A percentile compares a stretch with the other conserved stretches of the same genome.
phyloP scores from a whole-genome alignment of 441 rosid species.

The Erysimum pusillum region DNA sequence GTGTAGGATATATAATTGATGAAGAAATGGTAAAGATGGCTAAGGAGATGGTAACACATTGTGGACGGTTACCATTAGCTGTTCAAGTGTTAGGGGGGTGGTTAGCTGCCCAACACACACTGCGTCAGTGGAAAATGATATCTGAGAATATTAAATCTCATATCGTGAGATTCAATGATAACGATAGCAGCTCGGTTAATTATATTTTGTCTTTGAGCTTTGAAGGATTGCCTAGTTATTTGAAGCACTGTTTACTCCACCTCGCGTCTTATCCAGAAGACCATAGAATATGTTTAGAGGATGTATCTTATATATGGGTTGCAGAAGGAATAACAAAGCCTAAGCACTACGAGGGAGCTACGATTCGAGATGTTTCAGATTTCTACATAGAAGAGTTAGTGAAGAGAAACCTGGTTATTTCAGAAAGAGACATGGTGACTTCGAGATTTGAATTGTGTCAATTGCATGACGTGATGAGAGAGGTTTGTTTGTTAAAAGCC shows the following conservation, averaged over 20 bases:
- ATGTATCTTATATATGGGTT: constrained; percentile 34
- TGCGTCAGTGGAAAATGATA: not conserved
- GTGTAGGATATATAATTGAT: not conserved
- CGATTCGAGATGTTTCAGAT: constrained; percentile 37
- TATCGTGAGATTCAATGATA: not conserved
- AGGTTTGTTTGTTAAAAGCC: constrained; percentile 43
- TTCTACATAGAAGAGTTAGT: constrained; percentile 37
- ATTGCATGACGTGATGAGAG: constrained; percentile 28
- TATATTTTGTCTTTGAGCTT: constrained; percentile 18
- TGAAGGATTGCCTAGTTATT: constrained; percentile 37
- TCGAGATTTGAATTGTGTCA: constrained; percentile 22
- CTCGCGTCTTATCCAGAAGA: constrained; percentile 48
- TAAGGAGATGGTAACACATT: constrained; percentile 9
- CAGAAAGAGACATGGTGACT: not conserved
- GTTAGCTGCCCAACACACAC: not conserved
- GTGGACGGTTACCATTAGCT: constrained; percentile 34
- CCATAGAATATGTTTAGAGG: not conserved
- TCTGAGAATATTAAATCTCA: not conserved
- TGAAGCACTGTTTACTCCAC: constrained; percentile 51
- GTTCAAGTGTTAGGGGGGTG: constrained; percentile 21
- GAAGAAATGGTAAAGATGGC: constrained; percentile 14
- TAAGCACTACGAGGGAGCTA: not conserved
- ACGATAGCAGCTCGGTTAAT: not conserved
- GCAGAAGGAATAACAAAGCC: constrained; percentile 31
- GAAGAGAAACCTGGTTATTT: constrained; percentile 45